Base-by-base conservation (phyloP, 331 rosid species). In the Acacia concinna region DNA sequence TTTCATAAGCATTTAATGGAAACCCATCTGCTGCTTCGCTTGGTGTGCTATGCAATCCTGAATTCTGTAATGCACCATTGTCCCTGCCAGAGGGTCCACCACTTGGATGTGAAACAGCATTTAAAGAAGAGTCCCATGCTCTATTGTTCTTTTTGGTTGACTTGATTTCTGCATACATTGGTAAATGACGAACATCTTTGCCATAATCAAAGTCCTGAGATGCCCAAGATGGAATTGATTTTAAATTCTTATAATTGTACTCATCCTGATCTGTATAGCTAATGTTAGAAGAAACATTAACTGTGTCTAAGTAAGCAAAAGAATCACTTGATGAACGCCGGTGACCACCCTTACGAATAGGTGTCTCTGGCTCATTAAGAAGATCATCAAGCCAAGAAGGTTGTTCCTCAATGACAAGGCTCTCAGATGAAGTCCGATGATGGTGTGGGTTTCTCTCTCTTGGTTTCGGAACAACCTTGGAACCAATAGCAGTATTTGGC, bases 331-430 rank as follows among this genome's bases (percentile, higher is more conserved):
- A 91, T 38, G 98, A 94, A 49, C 98, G 94, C 56, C 98, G 85
- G 83, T 94, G 98, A 78, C 93, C 91, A 37, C 85, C 89, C 84
- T 77, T 92, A 20, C 94, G 85, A 5, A 88, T 79, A 44, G 98
- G 98, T 41, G 95, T 83, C 27, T 91, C 97, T 0, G 97, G 93
- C 85, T 93, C 98, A 72, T 94, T 88, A 79, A 94, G 98, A 30
- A 94, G 97, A 87, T 92, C 97, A 79, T 92, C 97, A 70, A 92
- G 95, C 97, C 97, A 92, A 65, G 97, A 92, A 63, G 97, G 97
- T 49, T 92, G 97, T 76, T 92, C 97, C 88, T 92, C 97, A 25
- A 85, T 85, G 72, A 86, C 85, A 73, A 75, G 74, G 89, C 93
- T 90, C 89, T 92, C 97, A 5, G 97, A 92, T 80, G 95, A 88